Conservation (phyloP, 225 moss, liverwort and hornwort genomes). For the Straminergon stramineum region DNA sequence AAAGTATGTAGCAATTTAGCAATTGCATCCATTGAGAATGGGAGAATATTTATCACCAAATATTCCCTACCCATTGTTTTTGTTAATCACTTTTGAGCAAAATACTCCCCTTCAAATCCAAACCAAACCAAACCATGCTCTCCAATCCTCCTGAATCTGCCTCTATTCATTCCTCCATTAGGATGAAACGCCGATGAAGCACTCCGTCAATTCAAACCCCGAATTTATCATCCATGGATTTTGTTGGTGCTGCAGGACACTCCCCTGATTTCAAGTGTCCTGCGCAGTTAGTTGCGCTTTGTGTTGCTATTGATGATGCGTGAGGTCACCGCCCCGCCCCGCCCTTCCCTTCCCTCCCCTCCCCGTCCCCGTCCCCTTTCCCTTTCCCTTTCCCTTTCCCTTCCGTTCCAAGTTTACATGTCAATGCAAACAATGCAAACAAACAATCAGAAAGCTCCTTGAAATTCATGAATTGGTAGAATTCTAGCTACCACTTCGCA, state of each 20-base stretch:
- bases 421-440: neutral
- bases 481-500: neutral
- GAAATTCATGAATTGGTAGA: neutral
- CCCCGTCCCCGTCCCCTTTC: too few species aligned
- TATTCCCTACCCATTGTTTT: neutral
- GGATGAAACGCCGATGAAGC: neutral
- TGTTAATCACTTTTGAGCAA: neutral
- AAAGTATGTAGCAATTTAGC: neutral
- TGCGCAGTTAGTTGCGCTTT: constrained; percentile 12
- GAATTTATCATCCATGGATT: constrained; percentile 1
- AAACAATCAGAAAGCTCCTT: neutral
- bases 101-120: neutral
- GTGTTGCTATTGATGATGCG: neutral
- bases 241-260: constrained; percentile 8
- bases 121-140: neutral
- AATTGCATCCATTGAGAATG: neutral
- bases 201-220: too few species aligned
- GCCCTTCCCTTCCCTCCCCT: neutral
- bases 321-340: neutral
- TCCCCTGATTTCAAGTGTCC: neutral
- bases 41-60: neutral
- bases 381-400: neutral
- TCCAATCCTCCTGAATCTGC: neutral
- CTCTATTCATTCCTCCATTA: neutral
- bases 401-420: neutral